Evolutionary conservation across 495 filamentous ascomycete genomes (phyloP), one percentile per base, ranked within the genome.

Genomic region (Cairneyella variabilis): DNA sequence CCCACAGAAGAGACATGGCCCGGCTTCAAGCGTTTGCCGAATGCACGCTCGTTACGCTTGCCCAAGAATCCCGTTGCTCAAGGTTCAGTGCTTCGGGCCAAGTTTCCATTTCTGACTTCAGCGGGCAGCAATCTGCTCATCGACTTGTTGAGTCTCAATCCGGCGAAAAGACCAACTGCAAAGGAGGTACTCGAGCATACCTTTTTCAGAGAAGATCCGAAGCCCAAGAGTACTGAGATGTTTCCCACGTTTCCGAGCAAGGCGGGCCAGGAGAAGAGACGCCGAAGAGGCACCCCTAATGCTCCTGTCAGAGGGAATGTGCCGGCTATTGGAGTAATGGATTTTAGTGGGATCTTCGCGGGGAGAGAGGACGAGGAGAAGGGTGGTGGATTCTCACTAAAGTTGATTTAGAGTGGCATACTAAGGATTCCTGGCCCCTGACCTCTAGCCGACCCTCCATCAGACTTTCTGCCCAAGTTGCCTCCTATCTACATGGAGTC

Each of bases 201-300:
- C 37, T 98, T 93, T 66, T 98, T 97, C 69, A 74, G 71, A 17
- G 93, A 97, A 85, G 61, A 95, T 53, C 93, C 93, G 0, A 85
- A 84, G 27, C 88, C 90, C 1, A 96, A 96, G 69, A 82, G 82
- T 20, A 84, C 84, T 65, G 86, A 83, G 58, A 88, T 95, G 85
- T 91, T 95, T 59, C 89, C 89, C 14, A 91, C 89, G 0, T 98
- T 96, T 64, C 93, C 93, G 1, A 91, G 85, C 44, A 97, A 96
- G 69, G 93, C 92, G 0, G 90, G 90, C 1, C 87, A 92, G 77
- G 93, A 98, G 77, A 88, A 84, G 64, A 68, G 91, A 60, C 73
- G 89, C 54, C 71, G 79, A 26, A 67, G 82, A 23, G 83, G 78
- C 51, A 96, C 85, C 37, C 93, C 93, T 2, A 86, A 89, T 62